Conservation (phyloP, 1,139 yeast genomes). For the Debaryomyces sp. region DNA sequence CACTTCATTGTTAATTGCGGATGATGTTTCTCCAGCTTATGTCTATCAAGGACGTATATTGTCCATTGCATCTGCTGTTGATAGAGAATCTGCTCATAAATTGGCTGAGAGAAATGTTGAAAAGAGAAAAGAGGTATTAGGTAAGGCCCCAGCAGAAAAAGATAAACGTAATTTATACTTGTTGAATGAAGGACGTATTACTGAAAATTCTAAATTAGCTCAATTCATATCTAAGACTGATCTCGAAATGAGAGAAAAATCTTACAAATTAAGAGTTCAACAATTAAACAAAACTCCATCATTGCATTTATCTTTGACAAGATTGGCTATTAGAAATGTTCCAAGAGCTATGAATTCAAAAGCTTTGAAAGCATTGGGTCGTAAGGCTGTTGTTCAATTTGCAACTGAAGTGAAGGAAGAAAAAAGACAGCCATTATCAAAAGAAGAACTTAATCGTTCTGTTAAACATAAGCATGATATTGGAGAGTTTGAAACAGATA, state of each 20-base stretch:
- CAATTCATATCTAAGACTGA: slow-evolving; percentile 68
- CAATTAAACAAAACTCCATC: slow-evolving; percentile 91
- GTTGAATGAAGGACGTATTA: slow-evolving; percentile 92
- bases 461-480: slow-evolving; percentile 56
- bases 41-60: slow-evolving; percentile 92
- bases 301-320: slow-evolving; percentile 85
- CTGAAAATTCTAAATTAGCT: slow-evolving; percentile 80
- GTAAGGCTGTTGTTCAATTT: slow-evolving; percentile 93
- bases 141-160: slow-evolving; percentile 76
- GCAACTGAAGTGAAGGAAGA: slow-evolving; percentile 86
- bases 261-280: slow-evolving; percentile 82
- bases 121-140: slow-evolving; percentile 74
- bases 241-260: slow-evolving; percentile 84
- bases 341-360: slow-evolving; percentile 92
- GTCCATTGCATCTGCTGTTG: slow-evolving; percentile 82
- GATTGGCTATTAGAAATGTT: slow-evolving; percentile 89
- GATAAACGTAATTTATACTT: slow-evolving; percentile 86
- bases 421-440: slow-evolving; percentile 79
- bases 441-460: slow-evolving; percentile 87
- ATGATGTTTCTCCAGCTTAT: slow-evolving; percentile 85
- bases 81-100: slow-evolving; percentile 78
- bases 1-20: slow-evolving; percentile 83
- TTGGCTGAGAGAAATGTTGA: slow-evolving; percentile 74
- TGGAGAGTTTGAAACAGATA: slow-evolving; percentile 45
- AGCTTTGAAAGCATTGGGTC: slow-evolving; percentile 86